Base-by-base conservation (phyloP, 1,284 basidiomycete genomes). In the Cutaneotrichosporon cavernicola region DNA sequence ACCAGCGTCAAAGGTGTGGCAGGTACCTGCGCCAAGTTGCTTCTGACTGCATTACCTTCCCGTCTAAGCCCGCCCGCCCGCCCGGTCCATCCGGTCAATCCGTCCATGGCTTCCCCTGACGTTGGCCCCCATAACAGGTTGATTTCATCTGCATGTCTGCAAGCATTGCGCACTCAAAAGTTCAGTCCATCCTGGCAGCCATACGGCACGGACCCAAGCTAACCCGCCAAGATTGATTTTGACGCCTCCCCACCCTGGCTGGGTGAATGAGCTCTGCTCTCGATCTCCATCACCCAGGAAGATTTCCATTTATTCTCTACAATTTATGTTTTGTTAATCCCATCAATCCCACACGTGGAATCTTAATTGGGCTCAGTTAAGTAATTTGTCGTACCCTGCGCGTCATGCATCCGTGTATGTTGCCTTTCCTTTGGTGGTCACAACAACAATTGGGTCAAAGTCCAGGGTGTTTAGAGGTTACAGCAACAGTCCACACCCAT, bases 361-460 rank as follows among this genome's bases (percentile, higher is more conserved):
- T 49, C 2, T 10, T n/a, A n/a, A n/a, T 4, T 5, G 22, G 47
- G 47, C 18, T 49, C n/a, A 5, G n/a, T 22, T 49, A 49, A 49
- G n/a, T 13, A 26, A 26, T 26, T 13, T 36, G 43, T 16, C 21
- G 2, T 49, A n/a, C 22, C 16, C 22, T 18, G 22, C 30, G 49
- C 49, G 49, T 50, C 49, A 50, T 50, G 22, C 10, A 9, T 13
- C 26, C 2, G 26, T 26, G 3, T 26, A 26, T 26, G 26, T 50
- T 50, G 49, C 49, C 30, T 50, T 50, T 50, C 22, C 26, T 50
- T 50, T 46, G 43, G 43, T 46, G 52, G 49, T 47, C n/a, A 34
- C 53, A 56, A 46, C 60, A 36, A 49, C 60, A 61, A 26, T 57
- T 56, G 30, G 38, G 38, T 14, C 13, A 36, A 13, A 36, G 36